Base-by-base conservation (phyloP, 176 grass and related monocot species). In the Aegilops tauschii region DNA sequence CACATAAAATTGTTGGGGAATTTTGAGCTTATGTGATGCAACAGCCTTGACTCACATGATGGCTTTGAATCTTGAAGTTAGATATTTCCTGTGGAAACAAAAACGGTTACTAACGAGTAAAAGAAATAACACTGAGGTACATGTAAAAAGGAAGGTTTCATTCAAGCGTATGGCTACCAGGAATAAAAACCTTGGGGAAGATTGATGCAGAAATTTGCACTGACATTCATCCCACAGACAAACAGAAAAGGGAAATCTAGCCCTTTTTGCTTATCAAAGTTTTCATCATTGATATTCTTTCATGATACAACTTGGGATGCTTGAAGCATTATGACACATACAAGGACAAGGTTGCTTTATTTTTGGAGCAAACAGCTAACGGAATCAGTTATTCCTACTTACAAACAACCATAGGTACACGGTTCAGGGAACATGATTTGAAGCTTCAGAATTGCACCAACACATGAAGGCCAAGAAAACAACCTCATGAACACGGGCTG, bases 351-450 rank as follows among this genome's bases (percentile, higher is more conserved):
- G 17, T 74, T 84, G 5, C n/a, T 73, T 73, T 84, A 39, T n/a
- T 84, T 83, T 44, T 61, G 3, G 9, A 74, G 40, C 25, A 74
- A 84, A 84, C 35, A 83, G 34, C 34, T 75, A 73, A 23, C 52
- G 21, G 34, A 83, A 25, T 28, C 73, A 76, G 30, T 69, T 76
- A 61, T 85, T 81, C 14, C 56, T 81, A 31, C 44, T 69, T 78
- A 70, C 20, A 70, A 0, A 77, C 1, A 42, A 25, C 32, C 18
- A 65, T 52, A 25, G n/a, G 2, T 30, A 71, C 31, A 65, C 29
- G 36, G 75, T 52, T 69, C 21, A 70, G 65, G 29, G 7, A 71
- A 52, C 63, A 69, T 42, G 14, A 74, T 65, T 1, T 12, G 14
- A 45, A 29, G 30, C 28, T 30, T 49, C 13, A 80, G 29, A 30